These are phyloP conservation scores for Tricholoma flavovirens DNA, from an alignment of 768 basidiomycete species.

Conservation along the genomic window DNA sequence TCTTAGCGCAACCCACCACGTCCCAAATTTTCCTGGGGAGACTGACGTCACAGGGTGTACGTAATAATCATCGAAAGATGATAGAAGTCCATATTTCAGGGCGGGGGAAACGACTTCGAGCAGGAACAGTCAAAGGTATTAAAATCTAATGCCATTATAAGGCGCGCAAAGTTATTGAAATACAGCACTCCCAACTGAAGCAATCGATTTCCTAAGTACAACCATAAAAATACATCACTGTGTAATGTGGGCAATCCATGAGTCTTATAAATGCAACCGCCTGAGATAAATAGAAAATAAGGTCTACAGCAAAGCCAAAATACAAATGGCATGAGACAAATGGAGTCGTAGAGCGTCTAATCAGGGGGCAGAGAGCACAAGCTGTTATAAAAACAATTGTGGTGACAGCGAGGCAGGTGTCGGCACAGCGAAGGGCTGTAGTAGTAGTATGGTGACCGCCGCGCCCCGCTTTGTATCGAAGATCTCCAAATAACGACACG, in stretches of 20 bases:
- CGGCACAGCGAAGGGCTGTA: neutral
- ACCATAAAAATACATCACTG: neutral
- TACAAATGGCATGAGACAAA: neutral
- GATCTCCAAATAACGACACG: neutral
- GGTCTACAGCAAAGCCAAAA: neutral
- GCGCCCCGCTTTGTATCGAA: neutral
- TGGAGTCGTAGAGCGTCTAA: neutral
- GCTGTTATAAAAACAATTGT: neutral
- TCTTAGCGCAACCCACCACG: too few relatives aligned
- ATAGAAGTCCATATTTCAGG: too few relatives aligned
- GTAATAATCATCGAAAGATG: too few relatives aligned
- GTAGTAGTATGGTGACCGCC: neutral
- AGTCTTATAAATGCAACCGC: neutral
- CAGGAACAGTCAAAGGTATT: too few relatives aligned
- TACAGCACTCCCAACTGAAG: too few relatives aligned
- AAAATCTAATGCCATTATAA: too few relatives aligned
- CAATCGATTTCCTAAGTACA: neutral
- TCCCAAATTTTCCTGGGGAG: too few relatives aligned
- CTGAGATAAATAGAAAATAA: neutral
- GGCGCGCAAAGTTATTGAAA: too few relatives aligned
- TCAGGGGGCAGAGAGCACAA: neutral
- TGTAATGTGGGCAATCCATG: neutral
- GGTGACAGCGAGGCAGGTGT: neutral
- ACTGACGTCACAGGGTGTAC: too few relatives aligned
- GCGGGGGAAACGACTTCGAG: too few relatives aligned